Evolutionary conservation across 257 asterid genomes (phyloP), one percentile per base, ranked within the genome.

Genomic region (Nemophila menziesii): DNA sequence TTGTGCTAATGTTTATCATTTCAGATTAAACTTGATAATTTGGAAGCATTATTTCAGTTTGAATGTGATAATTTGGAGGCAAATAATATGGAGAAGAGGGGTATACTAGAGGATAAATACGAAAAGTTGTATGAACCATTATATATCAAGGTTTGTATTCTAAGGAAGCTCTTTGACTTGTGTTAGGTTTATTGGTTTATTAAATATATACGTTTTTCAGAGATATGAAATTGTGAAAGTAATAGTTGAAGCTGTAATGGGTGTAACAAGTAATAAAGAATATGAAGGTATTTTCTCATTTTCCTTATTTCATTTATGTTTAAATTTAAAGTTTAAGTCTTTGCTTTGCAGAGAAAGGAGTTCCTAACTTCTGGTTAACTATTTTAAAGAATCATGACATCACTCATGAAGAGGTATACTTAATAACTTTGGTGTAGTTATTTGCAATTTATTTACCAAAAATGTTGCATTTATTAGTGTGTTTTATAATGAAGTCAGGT

Each of bases 71-170:
- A 65, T 16, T 45, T 73, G 48, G 83, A 76, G 66, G 80, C 78
- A 15, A 69, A 73, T 9, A 67, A 62, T 54, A 56, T 65, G 3
- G 74, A 76, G 59, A 86, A 80, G 51, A 70, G 70, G 51, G 78
- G 80, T 17, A 67, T 68, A 3, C 78, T 80, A 47, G 83, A 80
- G 64, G 77, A 74, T 42, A 76, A 68, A 57, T 80, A 76, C 57
- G 80, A 80, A 39, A 77, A 71, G 62, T 56, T 73, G 52, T 80
- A 76, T 54, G 68, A 61, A 37, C 92, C 78, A 27, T 64, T 79
- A 16, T 71, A 74, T 51, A 39, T 61, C 37, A 66, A 78, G 76
- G 92, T 79, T n/a, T 56, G 62, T 51, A 4, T 40, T 0, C 42
- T 34, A 4, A 8, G 20, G 12, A 14, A 38, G 3, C 4, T 11